Conservation (phyloP, 1,284 basidiomycete genomes). For the Irpex sp. region DNA sequence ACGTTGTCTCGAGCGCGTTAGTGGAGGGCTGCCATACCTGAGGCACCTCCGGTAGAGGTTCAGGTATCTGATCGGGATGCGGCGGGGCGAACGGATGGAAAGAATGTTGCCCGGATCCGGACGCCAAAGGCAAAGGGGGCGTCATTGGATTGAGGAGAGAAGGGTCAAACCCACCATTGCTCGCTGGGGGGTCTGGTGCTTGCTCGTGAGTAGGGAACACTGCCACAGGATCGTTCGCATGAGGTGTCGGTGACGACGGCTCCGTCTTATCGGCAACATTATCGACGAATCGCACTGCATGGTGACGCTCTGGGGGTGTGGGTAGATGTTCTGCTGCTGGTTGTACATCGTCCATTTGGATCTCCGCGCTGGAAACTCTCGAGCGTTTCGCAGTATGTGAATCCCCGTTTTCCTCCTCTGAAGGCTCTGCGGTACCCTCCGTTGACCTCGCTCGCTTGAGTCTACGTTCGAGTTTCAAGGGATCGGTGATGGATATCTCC, state of each 20-base stretch:
- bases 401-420: slow-evolving; percentile 45
- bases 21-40: background rate
- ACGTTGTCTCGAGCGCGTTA: background rate
- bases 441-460: slow-evolving; percentile 68
- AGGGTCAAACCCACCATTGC: slow-evolving; percentile 46
- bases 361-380: slow-evolving; percentile 41
- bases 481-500: slow-evolving; percentile 69
- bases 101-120: background rate
- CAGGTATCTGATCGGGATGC: slow-evolving; percentile 8
- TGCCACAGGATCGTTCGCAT: slow-evolving; percentile 10
- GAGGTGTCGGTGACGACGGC: slow-evolving; percentile 15
- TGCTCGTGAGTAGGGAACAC: background rate
- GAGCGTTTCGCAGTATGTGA: slow-evolving; percentile 53
- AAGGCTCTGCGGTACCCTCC: slow-evolving; percentile 51
- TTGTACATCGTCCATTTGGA: slow-evolving; percentile 28
- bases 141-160: slow-evolving; percentile 53
- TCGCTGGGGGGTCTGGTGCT: background rate
- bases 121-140: background rate
- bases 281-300: slow-evolving; percentile 42
- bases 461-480: slow-evolving; percentile 64
- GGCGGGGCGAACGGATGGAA: slow-evolving; percentile 8
- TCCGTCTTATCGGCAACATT: slow-evolving; percentile 7
- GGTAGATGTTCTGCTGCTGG: slow-evolving; percentile 43
- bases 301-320: slow-evolving; percentile 27
- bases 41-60: background rate